Evolutionary conservation across 495 filamentous ascomycete genomes (phyloP).

Genomic region (Lasiosphaeria miniovina): DNA sequence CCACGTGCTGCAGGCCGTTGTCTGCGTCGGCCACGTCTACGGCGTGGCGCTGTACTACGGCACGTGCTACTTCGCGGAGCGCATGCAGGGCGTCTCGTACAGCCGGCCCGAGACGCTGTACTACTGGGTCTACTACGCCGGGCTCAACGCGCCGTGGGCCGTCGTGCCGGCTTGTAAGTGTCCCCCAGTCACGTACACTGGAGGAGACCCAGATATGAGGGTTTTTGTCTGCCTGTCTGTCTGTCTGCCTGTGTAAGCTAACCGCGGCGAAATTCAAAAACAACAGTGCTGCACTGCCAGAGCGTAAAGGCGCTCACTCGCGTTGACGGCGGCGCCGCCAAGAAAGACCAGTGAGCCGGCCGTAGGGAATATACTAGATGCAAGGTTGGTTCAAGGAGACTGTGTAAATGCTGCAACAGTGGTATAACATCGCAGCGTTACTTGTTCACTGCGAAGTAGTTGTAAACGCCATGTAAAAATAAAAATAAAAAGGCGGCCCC

Average conservation of each 20-base stretch:
- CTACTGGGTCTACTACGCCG: constrained; percentile 85
- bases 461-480: not conserved
- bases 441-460: no score
- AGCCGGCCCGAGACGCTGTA: constrained; percentile 76
- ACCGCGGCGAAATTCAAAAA: not conserved
- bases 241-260: not conserved
- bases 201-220: no score
- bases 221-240: no score
- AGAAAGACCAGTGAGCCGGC: constrained; percentile 4
- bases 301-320: constrained; percentile 45
- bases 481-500: not conserved
- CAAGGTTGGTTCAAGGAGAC: not conserved
- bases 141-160: constrained; percentile 86
- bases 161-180: constrained; percentile 59
- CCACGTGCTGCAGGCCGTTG: constrained; percentile 68
- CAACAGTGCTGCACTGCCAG: constrained; percentile 47
- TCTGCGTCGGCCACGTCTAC: constrained; percentile 79
- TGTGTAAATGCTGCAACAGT: not conserved
- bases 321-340: constrained; percentile 3
- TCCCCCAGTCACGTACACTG: not conserved
- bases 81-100: constrained; percentile 54
- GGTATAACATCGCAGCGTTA: not conserved
- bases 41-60: constrained; percentile 83
- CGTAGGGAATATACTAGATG: no score
- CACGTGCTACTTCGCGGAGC: constrained; percentile 69